Evolutionary conservation across 331 rosid species (phyloP), one percentile per base, ranked within the genome.

Genomic region (Arachis monticola): DNA sequence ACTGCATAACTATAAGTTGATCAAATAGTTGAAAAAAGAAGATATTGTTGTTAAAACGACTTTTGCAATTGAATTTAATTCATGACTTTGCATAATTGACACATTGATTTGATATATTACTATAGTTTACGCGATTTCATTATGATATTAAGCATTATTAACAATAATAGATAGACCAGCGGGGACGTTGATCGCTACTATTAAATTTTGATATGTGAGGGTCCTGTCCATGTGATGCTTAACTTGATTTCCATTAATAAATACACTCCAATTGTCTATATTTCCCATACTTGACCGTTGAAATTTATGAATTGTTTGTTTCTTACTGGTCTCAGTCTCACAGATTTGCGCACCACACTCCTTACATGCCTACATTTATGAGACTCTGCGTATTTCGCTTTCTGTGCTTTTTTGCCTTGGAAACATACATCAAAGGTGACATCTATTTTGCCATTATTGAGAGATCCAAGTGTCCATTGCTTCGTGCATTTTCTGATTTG

Each of bases 231-330:
- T 2, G 66, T 27, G 55, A 70, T 53, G 65, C 42, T 10, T 10
- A 14, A 31, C 0, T n/a, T 27, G 27, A 22, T 22, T 45, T 50
- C 50, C 61, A 62, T 10, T 22, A 12, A 51, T 51, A 6, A 13
- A 62, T 62, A 45, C 8, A 4, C 3, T 2, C 30, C 3, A n/a
- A 32, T 22, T 77, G 81, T 78, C 56, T 11, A 27, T 17, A 35
- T 46, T 14, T 13, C 31, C 22, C 47, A 11, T 4, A 79, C 60
- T 60, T 53, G 72, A 68, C 80, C 83, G 83, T 80, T 80, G 77
- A 17, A 13, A 38, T 45, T 45, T 2, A 48, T 53, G 59, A 53
- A 53, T 53, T 53, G 30, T 13, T 53, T 13, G 27, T 53, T 53
- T 55, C 60, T 51, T 12, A 51, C 1, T 51, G 1, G 17, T 51